A percentile compares a stretch with the other conserved stretches of the same genome.
Evolutionary conservation across 2,329 filamentous ascomycete genomes (phyloP).

Genomic region (Ramularia collo-cygni): DNA sequence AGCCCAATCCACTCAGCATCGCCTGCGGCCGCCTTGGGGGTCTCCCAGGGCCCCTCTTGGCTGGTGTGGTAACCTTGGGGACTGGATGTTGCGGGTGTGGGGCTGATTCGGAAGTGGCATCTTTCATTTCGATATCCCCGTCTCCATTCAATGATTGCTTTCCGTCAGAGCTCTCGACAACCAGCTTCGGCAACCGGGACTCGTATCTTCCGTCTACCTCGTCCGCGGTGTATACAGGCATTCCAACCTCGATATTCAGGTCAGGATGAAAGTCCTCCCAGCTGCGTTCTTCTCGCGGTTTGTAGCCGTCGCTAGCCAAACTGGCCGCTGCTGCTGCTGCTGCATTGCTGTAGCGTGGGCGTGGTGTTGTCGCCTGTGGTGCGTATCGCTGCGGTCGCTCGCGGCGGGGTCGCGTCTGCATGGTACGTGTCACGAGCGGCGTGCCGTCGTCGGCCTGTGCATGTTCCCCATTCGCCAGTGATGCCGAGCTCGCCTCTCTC

Average conservation of each 20-base stretch:
- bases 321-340: conserved; percentile 82
- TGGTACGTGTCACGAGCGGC: conserved; percentile 17
- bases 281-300: conserved; percentile 88
- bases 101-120: conserved; percentile 15
- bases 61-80: conserved; percentile 16
- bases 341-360: conserved; percentile 74
- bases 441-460: conserved; percentile 4
- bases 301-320: conserved; percentile 91
- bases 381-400: conserved; percentile 26
- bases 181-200: conserved; percentile 38
- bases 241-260: conserved; percentile 76
- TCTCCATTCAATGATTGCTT: conserved; percentile 16
- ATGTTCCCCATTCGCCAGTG: background rate
- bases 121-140: conserved; percentile 21
- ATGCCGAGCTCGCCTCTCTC: conserved; percentile 5
- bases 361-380: conserved; percentile 40
- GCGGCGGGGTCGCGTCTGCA: conserved; percentile 26
- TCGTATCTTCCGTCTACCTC: conserved; percentile 69
- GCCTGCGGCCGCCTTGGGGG: conserved; percentile 58
- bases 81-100: background rate
- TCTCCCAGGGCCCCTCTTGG: conserved; percentile 55
- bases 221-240: conserved; percentile 72
- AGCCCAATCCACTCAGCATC: conserved; percentile 54
- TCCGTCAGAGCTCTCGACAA: conserved; percentile 14
- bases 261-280: conserved; percentile 98